These are phyloP conservation scores for Eutrema salsugineum DNA, from an alignment of 441 rosid genomes.

Conservation along the genomic window DNA sequence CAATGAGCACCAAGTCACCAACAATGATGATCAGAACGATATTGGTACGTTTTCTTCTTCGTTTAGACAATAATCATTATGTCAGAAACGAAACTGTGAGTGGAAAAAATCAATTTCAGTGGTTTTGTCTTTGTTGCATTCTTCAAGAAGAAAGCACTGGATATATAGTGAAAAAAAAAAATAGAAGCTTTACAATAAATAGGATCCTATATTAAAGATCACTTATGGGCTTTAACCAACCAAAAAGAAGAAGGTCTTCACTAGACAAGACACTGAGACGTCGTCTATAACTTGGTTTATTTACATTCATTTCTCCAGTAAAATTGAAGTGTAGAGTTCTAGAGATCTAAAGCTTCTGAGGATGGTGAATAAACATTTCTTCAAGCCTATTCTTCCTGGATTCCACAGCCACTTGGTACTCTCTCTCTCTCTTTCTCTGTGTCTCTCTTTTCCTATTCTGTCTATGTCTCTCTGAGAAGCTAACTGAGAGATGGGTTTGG, in stretches of 20 bases:
- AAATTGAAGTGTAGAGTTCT: background rate
- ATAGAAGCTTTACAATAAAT: background rate
- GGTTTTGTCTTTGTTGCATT: too few species aligned
- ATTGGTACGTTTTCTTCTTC: too few species aligned
- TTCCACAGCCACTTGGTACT: conserved; percentile 24
- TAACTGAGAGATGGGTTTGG: background rate
- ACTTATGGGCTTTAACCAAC: background rate
- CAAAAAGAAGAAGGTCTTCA: background rate
- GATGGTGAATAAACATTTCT: conserved; percentile 17
- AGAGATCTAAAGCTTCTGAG: background rate
- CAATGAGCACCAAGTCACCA: too few species aligned
- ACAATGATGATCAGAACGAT: too few species aligned
- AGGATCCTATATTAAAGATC: background rate
- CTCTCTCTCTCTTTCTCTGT: background rate
- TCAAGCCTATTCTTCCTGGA: conserved; percentile 25
- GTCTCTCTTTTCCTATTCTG: background rate
- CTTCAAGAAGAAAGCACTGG: too few species aligned
- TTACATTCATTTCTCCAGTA: background rate
- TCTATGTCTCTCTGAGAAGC: background rate
- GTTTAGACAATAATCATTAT: too few species aligned
- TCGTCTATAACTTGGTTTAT: background rate
- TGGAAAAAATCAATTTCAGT: too few species aligned
- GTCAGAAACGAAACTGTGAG: too few species aligned
- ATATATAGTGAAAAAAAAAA: background rate
- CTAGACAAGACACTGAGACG: background rate